phyloP scores from a whole-genome alignment of 306 rosid genomes.

The Prunus campanulata region DNA sequence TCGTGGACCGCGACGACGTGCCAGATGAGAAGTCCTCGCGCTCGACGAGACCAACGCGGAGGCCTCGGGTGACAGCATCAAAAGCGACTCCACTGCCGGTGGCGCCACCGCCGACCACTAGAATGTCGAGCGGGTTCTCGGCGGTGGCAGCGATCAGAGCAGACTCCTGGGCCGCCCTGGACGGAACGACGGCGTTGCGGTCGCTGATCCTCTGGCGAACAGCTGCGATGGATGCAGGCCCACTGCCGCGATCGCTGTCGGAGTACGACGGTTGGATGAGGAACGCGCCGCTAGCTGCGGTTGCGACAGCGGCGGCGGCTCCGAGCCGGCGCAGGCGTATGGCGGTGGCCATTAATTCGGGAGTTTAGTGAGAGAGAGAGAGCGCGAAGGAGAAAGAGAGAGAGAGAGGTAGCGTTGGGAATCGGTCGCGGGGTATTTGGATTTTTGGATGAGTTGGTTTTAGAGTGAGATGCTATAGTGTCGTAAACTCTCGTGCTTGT shows the following conservation, averaged over 20 bases:
- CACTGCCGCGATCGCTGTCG: conserved; percentile 48
- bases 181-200: conserved; percentile 53
- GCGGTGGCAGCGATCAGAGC: conserved; percentile 54
- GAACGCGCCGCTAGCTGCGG: conserved; percentile 54
- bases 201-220: conserved; percentile 56
- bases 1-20: conserved; percentile 96
- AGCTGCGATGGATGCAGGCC: conserved; percentile 31
- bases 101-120: conserved; percentile 95
- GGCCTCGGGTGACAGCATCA: conserved; percentile 89
- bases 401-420: conserved; percentile 21
- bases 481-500: neutral
- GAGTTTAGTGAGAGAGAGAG: neutral
- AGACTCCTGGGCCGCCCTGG: conserved; percentile 62
- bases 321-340: conserved; percentile 55
- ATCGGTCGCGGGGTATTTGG: conserved; percentile 29
- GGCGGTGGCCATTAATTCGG: conserved; percentile 38
- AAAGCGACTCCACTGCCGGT: conserved; percentile 85
- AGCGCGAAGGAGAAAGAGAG: neutral
- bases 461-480: neutral
- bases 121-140: conserved; percentile 77
- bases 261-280: conserved; percentile 45
- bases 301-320: conserved; percentile 43
- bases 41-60: conserved; percentile 92
- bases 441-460: neutral
- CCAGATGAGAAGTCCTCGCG: conserved; percentile 94